Evolutionary conservation across 140 eudicot species (phyloP).

Genomic region (Anethum foeniculum): DNA sequence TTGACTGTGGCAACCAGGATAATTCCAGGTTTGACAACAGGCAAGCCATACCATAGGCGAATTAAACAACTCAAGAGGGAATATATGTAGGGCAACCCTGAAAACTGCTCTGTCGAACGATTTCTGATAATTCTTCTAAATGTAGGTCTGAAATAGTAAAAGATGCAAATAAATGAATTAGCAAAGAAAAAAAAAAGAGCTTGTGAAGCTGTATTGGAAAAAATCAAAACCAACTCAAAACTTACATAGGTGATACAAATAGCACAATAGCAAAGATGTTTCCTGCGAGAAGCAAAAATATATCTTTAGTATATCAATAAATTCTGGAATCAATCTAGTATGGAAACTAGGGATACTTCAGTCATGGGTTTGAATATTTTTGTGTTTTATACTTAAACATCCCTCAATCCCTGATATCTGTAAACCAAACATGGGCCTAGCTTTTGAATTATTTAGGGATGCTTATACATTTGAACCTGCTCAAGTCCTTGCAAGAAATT

Average conservation of each 20-base stretch:
- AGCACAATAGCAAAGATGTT: constrained; percentile 43
- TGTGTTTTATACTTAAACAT: not conserved
- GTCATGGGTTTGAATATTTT: not conserved
- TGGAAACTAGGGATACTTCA: not conserved
- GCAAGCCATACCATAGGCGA: constrained; percentile 57
- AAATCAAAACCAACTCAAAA: not conserved
- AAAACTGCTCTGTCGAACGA: constrained; percentile 48
- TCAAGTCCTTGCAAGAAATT: too few species aligned
- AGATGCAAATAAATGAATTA: too few species aligned
- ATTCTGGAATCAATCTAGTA: not conserved
- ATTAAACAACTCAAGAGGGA: constrained; percentile 52
- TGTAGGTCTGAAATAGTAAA: constrained; percentile 40
- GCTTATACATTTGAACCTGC: too few species aligned
- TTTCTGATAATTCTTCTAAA: constrained; percentile 42
- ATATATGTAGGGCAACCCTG: constrained; percentile 48
- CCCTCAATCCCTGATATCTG: not conserved
- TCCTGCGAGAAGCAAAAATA: constrained; percentile 27
- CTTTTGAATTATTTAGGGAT: too few species aligned
- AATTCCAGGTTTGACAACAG: constrained; percentile 37
- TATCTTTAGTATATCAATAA: not conserved
- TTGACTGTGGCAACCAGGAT: constrained; percentile 45
- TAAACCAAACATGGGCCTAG: not conserved
- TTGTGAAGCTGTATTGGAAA: not conserved
- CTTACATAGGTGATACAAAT: constrained; percentile 57
- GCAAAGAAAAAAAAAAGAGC: not conserved